Base-by-base conservation (phyloP, 352 stramenopile species). In the Phytopythium montanum region DNA sequence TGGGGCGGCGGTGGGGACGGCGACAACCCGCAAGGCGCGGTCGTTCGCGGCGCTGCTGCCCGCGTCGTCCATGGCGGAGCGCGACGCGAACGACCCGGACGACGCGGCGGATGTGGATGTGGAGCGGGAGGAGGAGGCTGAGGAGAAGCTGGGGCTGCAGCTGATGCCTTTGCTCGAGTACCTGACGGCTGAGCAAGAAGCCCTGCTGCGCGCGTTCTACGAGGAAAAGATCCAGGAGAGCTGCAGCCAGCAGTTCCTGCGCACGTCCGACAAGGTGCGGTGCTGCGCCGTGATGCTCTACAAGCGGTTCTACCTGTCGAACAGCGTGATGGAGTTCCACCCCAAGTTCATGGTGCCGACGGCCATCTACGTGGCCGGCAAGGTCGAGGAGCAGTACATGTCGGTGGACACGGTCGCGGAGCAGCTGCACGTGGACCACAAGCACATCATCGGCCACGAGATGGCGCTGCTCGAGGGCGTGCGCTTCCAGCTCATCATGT, bases 371-470 rank as follows among this genome's bases (percentile, higher is more conserved):
- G 85, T 95, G 19, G 88, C 88, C 8, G 86, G 84, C 21, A 96
- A 96, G 50, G 83, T 95, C 19, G 88, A 96, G 66, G 88, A 96
- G 81, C 86, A 95, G 69, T 95, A 94, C 68, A 92, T 94, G 59
- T 92, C 80, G 29, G 86, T 94, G 41, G 86, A 95, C 45, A 93
- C 76, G 45, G 79, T 95, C 46, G 85, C 83, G 2, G 75, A 93
- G 63, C 81, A 94, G 61, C 73, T 94, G n/a, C 64, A 83, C 36
- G 77, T 93, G 46, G 84, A 94, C 64, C 84, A 92, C 62, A 90
- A 91, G 64, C 79, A 90, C 63, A 85, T 96, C 23, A 92, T 95
- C 54, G 82, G 77, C 4, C 81, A 94, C 46, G 88, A 96, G 65
- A 96, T 96, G 83, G 65, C 88, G 8, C 73, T 96, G 44, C 72